These are phyloP conservation scores for Umbelopsis isabellina DNA, from an alignment of 192 early-diverging fungal genomes.

Conservation along the genomic window DNA sequence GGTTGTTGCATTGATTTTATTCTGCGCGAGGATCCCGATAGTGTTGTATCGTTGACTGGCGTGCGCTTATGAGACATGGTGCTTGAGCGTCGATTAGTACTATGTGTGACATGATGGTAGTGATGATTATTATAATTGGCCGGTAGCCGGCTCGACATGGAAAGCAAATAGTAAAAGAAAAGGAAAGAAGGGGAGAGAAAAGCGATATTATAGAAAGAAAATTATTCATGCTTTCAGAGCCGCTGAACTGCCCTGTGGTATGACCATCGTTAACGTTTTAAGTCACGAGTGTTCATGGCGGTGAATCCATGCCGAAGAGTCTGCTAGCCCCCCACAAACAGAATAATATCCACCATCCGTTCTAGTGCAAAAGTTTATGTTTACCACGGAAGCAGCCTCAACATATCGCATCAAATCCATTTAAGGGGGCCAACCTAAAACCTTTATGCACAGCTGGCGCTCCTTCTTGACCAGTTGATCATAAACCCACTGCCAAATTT, in stretches of 20 bases:
- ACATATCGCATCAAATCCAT: background rate
- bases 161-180: background rate
- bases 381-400: background rate
- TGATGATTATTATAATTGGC: constrained; percentile 2
- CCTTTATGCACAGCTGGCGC: background rate
- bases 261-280: background rate
- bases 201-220: background rate
- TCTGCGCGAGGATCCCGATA: background rate
- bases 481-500: background rate
- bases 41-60: background rate
- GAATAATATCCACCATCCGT: background rate
- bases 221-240: background rate
- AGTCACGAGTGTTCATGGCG: background rate
- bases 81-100: constrained; percentile 6
- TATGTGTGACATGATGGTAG: background rate
- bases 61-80: constrained; percentile 13
- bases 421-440: background rate
- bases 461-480: background rate
- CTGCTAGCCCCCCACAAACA: background rate
- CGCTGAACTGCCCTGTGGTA: no score
- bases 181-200: constrained; percentile 6
- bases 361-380: constrained; percentile 1
- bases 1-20: constrained; percentile 11
- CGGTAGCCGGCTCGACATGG: constrained; percentile 12
- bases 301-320: background rate